Evolutionary conservation across 768 basidiomycete species (phyloP).

Genomic region (Xanthoconium stramineum): DNA sequence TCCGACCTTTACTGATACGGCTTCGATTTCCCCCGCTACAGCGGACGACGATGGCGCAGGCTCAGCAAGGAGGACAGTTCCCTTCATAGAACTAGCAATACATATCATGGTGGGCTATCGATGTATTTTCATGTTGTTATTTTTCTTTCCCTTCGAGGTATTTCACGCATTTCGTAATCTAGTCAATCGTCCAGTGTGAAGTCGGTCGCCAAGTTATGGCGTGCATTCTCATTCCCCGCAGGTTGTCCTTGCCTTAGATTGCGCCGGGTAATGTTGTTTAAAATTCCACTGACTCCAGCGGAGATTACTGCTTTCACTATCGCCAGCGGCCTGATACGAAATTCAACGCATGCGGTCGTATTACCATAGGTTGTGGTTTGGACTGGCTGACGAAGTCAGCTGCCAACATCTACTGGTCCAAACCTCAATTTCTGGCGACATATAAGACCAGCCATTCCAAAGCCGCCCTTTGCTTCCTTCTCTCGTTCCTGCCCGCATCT

Average conservation of each 20-base stretch:
- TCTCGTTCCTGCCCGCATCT: background rate
- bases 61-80: slow-evolving; percentile 31
- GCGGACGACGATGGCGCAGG: slow-evolving; percentile 28
- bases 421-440: background rate
- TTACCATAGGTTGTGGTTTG: background rate
- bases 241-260: background rate
- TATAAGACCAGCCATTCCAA: slow-evolving; percentile 1
- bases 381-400: background rate
- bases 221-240: background rate
- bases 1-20: background rate
- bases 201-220: background rate
- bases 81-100: slow-evolving; percentile 28
- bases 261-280: background rate
- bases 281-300: background rate
- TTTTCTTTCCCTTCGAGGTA: slow-evolving; percentile 1
- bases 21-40: slow-evolving; percentile 2
- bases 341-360: background rate
- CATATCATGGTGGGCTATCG: slow-evolving; percentile 11
- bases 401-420: background rate
- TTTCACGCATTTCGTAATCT: slow-evolving; percentile 5
- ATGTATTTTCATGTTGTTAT: slow-evolving; percentile 17
- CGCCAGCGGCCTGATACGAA: background rate
- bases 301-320: background rate
- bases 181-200: slow-evolving; percentile 1
- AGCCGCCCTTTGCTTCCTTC: background rate